phyloP scores from a whole-genome alignment of 345 rosid species.

The Mangifera indica region DNA sequence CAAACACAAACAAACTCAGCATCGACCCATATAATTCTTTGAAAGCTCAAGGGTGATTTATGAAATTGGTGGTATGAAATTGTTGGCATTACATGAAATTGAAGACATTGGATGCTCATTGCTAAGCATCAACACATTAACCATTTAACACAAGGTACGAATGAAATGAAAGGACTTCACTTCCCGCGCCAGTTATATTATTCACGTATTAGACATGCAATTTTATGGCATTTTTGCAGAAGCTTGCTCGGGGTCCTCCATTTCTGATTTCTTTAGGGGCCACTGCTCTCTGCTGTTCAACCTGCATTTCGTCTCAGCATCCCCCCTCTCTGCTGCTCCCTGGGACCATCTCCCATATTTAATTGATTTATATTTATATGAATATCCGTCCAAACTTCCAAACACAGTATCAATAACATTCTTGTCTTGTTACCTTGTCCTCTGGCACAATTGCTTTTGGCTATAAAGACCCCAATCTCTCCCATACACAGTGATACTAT shows the following conservation, averaged over 20 bases:
- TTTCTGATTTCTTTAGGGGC: conserved; percentile 8
- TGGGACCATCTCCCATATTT: conserved; percentile 15
- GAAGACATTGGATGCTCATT: conserved; percentile 44
- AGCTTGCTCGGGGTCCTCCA: conserved; percentile 21
- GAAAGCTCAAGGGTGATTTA: too few species aligned
- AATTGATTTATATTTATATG: background rate
- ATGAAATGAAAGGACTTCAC: conserved; percentile 1
- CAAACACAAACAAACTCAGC: too few species aligned
- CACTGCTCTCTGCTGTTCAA: conserved; percentile 1
- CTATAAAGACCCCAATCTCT: too few species aligned
- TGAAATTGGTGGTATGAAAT: too few species aligned
- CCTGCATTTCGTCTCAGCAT: background rate
- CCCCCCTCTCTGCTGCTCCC: background rate
- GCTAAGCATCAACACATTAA: conserved; percentile 21
- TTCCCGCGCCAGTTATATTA: conserved; percentile 22
- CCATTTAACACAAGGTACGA: conserved; percentile 18
- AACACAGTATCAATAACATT: conserved; percentile 1
- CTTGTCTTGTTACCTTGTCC: conserved; percentile 2
- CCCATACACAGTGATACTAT: too few species aligned
- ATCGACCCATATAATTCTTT: too few species aligned
- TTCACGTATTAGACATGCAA: conserved; percentile 54
- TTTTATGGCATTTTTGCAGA: conserved; percentile 20
- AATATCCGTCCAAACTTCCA: background rate
- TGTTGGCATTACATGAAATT: conserved; percentile 31
- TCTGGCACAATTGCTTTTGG: background rate